These are phyloP conservation scores for Pochonia chlamydosporia DNA, from an alignment of 2,329 filamentous ascomycete genomes.

Conservation along the genomic window DNA sequence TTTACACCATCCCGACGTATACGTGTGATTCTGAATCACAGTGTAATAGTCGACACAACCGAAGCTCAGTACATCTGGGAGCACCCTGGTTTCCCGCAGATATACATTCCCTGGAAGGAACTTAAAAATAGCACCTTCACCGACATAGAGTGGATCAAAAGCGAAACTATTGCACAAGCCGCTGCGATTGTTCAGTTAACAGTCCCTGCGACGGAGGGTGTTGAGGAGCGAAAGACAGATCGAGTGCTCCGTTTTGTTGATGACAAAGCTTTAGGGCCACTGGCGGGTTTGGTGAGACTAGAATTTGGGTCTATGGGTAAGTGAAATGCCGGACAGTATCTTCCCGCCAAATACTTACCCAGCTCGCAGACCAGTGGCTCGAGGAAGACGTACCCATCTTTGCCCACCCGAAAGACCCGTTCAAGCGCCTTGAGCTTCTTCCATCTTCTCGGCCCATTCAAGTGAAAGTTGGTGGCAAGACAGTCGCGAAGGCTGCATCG, in stretches of 20 bases:
- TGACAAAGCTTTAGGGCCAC: slow-evolving; percentile 25
- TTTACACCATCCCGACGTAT: slow-evolving; percentile 22
- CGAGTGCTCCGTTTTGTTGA: slow-evolving; percentile 31
- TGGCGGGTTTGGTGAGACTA: slow-evolving; percentile 25
- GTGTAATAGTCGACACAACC: slow-evolving; percentile 29
- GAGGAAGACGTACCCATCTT: slow-evolving; percentile 55
- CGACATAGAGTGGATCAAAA: slow-evolving; percentile 19
- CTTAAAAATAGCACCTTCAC: slow-evolving; percentile 19
- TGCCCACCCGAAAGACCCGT: slow-evolving; percentile 61
- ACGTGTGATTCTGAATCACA: slow-evolving; percentile 24
- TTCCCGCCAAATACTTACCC: not conserved
- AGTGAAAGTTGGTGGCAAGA: slow-evolving; percentile 39
- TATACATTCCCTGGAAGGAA: slow-evolving; percentile 29
- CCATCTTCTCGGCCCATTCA: slow-evolving; percentile 46
- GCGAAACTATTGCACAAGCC: slow-evolving; percentile 12
- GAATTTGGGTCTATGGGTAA: slow-evolving; percentile 28
- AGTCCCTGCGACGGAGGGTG: slow-evolving; percentile 16
- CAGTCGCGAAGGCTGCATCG: slow-evolving; percentile 37
- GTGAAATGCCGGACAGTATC: no score
- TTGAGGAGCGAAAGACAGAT: slow-evolving; percentile 20
- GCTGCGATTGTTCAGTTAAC: slow-evolving; percentile 24
- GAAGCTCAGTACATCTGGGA: slow-evolving; percentile 36
- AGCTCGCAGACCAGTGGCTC: slow-evolving; percentile 27
- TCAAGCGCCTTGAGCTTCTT: slow-evolving; percentile 57
- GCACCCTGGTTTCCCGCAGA: slow-evolving; percentile 41